Percentiles rank a stretch among this genome's conserved stretches.
Evolutionary conservation across 1,139 yeast species (phyloP).

Genomic region (Protomyces lactucae-debilis): DNA sequence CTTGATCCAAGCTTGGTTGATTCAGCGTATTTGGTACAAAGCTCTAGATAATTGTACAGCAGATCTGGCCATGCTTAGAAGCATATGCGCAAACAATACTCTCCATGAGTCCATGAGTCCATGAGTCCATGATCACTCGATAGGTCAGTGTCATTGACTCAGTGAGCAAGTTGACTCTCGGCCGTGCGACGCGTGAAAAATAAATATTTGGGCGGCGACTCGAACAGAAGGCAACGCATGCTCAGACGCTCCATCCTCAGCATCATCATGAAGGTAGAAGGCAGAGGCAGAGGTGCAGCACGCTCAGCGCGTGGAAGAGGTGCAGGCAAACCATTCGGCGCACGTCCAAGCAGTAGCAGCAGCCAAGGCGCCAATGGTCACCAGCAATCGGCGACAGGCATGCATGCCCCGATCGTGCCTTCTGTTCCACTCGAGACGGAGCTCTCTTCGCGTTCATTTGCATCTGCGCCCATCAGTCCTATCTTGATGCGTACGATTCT

Average conservation of each 20-base stretch:
- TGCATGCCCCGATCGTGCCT: not conserved
- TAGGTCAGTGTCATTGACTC: not conserved
- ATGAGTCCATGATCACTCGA: not conserved
- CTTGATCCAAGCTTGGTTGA: not conserved
- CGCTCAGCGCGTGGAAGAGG: not conserved
- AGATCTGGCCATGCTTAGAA: not conserved
- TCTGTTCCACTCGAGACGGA: not conserved
- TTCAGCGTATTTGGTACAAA: too few relatives aligned
- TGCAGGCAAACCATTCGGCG: not conserved
- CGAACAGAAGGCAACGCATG: not conserved
- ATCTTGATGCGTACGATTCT: slow-evolving; percentile 18
- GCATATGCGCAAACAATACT: too few relatives aligned
- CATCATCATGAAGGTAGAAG: not conserved
- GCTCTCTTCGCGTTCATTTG: not conserved
- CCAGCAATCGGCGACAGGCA: not conserved
- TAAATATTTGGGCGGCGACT: not conserved
- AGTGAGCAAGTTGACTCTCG: too few relatives aligned
- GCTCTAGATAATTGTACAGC: too few relatives aligned
- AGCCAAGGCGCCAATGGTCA: not conserved
- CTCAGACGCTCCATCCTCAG: not conserved
- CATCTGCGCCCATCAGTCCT: slow-evolving; percentile 3
- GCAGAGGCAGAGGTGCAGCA: not conserved
- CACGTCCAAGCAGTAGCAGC: not conserved
- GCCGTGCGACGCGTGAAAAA: not conserved
- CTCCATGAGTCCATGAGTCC: not conserved